These are phyloP conservation scores for Lactarius evosmus DNA, from an alignment of 768 basidiomycete species.

Conservation along the genomic window DNA sequence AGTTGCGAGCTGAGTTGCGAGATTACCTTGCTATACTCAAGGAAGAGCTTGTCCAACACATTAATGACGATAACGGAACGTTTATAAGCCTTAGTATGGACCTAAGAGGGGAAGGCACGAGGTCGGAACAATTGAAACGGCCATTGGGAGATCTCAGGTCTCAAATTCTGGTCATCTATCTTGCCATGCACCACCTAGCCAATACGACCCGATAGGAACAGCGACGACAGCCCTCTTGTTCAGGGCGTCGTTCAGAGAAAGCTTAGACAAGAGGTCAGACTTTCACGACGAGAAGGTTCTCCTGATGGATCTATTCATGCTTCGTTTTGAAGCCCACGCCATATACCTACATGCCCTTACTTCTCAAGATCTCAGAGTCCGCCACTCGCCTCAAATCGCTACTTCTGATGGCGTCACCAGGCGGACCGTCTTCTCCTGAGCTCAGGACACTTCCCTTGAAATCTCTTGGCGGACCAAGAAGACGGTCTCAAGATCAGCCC, in stretches of 20 bases:
- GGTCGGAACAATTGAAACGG: constrained; percentile 61
- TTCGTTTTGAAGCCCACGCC: constrained; percentile 8
- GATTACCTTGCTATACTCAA: constrained; percentile 81
- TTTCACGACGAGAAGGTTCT: constrained; percentile 86
- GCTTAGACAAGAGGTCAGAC: constrained; percentile 63
- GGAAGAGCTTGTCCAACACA: constrained; percentile 91
- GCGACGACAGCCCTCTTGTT: constrained; percentile 54
- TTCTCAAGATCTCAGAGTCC: constrained; percentile 91
- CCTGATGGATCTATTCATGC: constrained; percentile 14
- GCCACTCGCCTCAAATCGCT: constrained; percentile 84
- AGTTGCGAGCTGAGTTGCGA: constrained; percentile 81
- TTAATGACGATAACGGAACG: constrained; percentile 97
- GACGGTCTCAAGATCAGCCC: too few species aligned
- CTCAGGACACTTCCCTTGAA: constrained; percentile 34
- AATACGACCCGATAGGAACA: constrained; percentile 48
- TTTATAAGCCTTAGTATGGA: constrained; percentile 96
- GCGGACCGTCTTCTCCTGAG: constrained; percentile 38
- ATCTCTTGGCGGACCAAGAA: constrained; percentile 36
- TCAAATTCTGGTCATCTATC: constrained; percentile 57
- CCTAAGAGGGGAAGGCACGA: constrained; percentile 75
- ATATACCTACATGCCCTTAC: constrained; percentile 80
- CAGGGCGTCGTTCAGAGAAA: constrained; percentile 77
- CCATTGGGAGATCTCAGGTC: constrained; percentile 62
- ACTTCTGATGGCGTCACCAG: constrained; percentile 64
- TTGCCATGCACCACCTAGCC: constrained; percentile 1